Base-by-base conservation (phyloP, 805 yeast species). In the Monosporozyma servazzii region DNA sequence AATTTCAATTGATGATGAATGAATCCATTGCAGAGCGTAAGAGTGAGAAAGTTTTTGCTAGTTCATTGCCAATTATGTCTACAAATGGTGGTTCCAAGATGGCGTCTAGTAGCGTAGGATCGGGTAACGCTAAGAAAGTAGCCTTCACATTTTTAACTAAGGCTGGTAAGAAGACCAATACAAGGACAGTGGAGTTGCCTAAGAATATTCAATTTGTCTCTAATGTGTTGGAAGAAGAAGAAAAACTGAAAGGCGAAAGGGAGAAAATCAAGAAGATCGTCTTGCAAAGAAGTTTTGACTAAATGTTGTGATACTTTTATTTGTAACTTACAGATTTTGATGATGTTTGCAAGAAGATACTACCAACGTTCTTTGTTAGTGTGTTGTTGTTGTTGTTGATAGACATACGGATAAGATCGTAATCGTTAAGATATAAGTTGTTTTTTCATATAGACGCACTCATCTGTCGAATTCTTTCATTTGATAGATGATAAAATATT, bases 211-310 rank as follows among this genome's bases (percentile, higher is more conserved):
- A 71, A 50, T 76, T 85, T 61, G 84, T 80, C 0, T 72, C 75
- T 33, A 75, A 74, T 30, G 75, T 82, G 17, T 58, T 74, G 25
- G 73, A 72, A 54, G 81, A 79, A 52, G 79, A 75, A 49, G 77
- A 72, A 49, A 72, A 74, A 53, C 71, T 76, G 53, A 71, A 71
- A 54, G 70, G 71, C 41, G 84, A 84, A 63, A 75, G 79, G 50
- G 79, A 79, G 54, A 71, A 74, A 58, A 77, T 85, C 51, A 79
- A 81, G 64, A 72, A 73, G 40, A 73, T 80, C 52, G 85, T 83
- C 23, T 59, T 77, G 48, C 67, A 66, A 49, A 54, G 67, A 21
- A 61, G 65, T 5, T 71, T 60, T 54, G 72, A 70, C 46, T 68
- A 62, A 57, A 11, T 44, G 5, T 43, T 25, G 7, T n/a, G 15